These are phyloP conservation scores for Pseudogymnoascus sp. DNA, from an alignment of 2,329 filamentous ascomycete genomes.

Conservation along the genomic window DNA sequence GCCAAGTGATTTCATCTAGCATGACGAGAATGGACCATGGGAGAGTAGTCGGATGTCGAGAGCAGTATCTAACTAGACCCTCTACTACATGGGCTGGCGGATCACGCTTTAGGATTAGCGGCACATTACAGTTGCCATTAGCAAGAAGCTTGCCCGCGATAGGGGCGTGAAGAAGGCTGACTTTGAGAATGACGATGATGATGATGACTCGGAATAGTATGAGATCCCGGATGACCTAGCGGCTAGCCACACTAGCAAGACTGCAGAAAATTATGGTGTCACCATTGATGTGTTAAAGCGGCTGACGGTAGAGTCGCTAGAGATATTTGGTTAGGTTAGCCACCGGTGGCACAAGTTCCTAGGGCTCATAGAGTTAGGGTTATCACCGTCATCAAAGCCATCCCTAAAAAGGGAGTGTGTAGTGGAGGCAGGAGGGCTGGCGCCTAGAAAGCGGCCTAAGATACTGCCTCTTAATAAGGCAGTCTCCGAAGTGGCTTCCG, in stretches of 20 bases:
- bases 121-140: not conserved
- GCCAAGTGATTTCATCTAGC: not conserved
- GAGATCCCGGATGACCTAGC: slow-evolving; percentile 5
- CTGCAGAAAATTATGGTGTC: not conserved
- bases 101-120: not conserved
- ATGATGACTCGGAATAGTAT: not conserved
- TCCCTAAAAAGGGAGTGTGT: not conserved
- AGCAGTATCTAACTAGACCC: not conserved
- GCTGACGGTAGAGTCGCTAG: slow-evolving; percentile 12
- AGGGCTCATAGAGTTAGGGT: slow-evolving; percentile 3
- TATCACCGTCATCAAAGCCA: not conserved
- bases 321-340: slow-evolving; percentile 13
- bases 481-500: not conserved
- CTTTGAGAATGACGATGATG: not conserved
- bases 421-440: not conserved
- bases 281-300: slow-evolving; percentile 12
- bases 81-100: not conserved
- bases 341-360: slow-evolving; percentile 12
- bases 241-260: not conserved
- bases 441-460: not conserved
- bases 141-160: not conserved
- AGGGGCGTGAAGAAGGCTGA: not conserved
- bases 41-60: not conserved
- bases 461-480: not conserved
- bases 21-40: not conserved